Percentiles rank a stretch among this genome's conserved stretches.
Conservation (phyloP, 495 filamentous ascomycete genomes). For the Monascus purpureus region DNA sequence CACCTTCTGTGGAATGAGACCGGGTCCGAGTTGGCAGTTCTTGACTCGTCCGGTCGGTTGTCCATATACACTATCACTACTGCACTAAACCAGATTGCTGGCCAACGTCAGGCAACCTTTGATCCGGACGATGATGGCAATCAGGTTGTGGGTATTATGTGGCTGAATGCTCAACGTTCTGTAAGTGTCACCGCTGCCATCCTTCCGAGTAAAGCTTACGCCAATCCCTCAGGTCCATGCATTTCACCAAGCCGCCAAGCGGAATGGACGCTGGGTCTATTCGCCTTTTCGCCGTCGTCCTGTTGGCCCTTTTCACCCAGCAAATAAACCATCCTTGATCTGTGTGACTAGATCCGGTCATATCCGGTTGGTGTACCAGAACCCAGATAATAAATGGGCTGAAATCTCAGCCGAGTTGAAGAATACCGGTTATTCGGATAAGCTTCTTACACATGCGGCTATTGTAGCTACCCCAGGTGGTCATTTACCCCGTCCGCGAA, state of each 20-base stretch:
- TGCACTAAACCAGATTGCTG: conserved; percentile 50
- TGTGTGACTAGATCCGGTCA: conserved; percentile 56
- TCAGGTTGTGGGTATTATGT: conserved; percentile 70
- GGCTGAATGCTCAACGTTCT: conserved; percentile 52
- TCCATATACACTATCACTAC: conserved; percentile 48
- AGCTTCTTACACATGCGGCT: conserved; percentile 67
- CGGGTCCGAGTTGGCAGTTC: conserved; percentile 59
- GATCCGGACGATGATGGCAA: conserved; percentile 58
- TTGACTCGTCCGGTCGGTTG: conserved; percentile 61
- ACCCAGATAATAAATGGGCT: conserved; percentile 48
- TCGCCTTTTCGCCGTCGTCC: conserved; percentile 32
- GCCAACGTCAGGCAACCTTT: conserved; percentile 36
- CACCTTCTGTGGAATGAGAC: conserved; percentile 73
- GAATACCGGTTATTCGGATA: conserved; percentile 49
- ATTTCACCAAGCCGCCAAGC: conserved; percentile 36
- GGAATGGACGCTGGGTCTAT: conserved; percentile 38
- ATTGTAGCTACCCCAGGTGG: conserved; percentile 58
- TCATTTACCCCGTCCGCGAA: conserved; percentile 1
- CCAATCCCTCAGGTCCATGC: conserved; percentile 26
- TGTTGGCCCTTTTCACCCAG: conserved; percentile 53
- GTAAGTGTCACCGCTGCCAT: conserved; percentile 19
- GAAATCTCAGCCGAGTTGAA: conserved; percentile 57
- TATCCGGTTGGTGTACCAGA: conserved; percentile 59
- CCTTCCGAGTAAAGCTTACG: conserved; percentile 1
- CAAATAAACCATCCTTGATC: conserved; percentile 51